Conservation (phyloP, 306 rosid species). For the Glycyrrhiza uralensis region DNA sequence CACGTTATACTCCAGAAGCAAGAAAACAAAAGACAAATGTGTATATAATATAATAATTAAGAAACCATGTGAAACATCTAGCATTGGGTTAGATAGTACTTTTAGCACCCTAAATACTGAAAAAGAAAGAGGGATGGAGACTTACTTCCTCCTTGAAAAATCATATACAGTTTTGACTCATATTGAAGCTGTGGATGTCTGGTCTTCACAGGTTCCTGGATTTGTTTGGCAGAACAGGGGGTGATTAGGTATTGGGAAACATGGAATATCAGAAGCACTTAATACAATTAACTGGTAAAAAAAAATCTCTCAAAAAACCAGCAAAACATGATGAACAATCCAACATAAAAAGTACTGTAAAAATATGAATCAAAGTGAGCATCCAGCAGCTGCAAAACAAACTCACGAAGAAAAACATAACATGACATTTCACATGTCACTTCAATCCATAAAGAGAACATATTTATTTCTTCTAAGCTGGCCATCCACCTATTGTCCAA, state of each 20-base stretch:
- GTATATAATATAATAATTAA: not conserved
- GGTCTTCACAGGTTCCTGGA: constrained; percentile 90
- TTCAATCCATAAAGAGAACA: constrained; percentile 1
- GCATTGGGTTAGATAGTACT: constrained; percentile 7
- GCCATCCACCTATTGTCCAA: constrained; percentile 5
- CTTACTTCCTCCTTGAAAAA: constrained; percentile 99
- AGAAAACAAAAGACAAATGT: not conserved
- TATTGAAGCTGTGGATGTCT: constrained; percentile 99
- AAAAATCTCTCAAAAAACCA: not conserved
- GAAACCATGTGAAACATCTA: not conserved
- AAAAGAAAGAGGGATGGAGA: constrained; percentile 12
- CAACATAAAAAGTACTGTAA: not conserved
- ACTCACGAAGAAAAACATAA: not conserved
- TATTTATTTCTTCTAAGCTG: not conserved
- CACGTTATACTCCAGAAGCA: not conserved
- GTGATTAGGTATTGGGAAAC: constrained; percentile 21
- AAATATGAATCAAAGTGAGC: constrained; percentile 1
- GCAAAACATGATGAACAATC: not conserved
- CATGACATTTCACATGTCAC: not conserved
- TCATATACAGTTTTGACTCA: constrained; percentile 96
- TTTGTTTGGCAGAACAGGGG: not conserved
- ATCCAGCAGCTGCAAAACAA: constrained; percentile 12
- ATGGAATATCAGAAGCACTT: not conserved
- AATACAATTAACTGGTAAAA: not conserved
- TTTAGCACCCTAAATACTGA: not conserved